These are phyloP conservation scores for Paramecium sexaurelia DNA, from an alignment of 73 alveolate genomes.

Conservation along the genomic window DNA sequence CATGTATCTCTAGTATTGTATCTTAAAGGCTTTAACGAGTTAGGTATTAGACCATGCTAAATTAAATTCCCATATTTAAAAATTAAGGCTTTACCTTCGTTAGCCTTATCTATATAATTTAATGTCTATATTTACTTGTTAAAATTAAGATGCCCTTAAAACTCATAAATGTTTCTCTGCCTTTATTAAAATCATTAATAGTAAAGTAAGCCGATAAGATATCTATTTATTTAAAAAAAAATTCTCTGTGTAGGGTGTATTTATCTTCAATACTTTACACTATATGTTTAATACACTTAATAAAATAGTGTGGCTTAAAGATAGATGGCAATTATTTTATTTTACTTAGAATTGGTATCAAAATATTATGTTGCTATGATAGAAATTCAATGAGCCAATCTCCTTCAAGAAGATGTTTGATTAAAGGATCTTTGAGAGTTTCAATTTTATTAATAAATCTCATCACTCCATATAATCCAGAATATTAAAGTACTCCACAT, in stretches of 20 bases:
- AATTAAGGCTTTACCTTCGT: not conserved
- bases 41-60: not conserved
- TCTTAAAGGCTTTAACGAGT: constrained; percentile 77
- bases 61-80: not conserved
- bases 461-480: constrained; percentile 43
- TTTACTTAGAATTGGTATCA: not conserved
- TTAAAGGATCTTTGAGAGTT: not conserved
- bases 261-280: not conserved
- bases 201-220: not conserved
- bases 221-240: not conserved
- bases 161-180: constrained; percentile 18
- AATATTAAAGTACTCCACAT: not conserved
- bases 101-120: not conserved
- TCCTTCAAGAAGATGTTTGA: not conserved
- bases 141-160: not conserved
- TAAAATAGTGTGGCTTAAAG: not conserved
- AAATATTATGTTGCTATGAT: not conserved
- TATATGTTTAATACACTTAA: not conserved
- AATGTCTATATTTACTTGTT: not conserved
- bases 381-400: constrained; percentile 22
- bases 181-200: not conserved
- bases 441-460: not conserved
- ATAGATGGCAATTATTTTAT: not conserved
- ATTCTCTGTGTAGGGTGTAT: not conserved
- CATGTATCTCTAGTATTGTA: constrained; percentile 98